These are phyloP conservation scores for Taiozyma sp. DNA, from an alignment of 1,139 yeast genomes.

Conservation along the genomic window DNA sequence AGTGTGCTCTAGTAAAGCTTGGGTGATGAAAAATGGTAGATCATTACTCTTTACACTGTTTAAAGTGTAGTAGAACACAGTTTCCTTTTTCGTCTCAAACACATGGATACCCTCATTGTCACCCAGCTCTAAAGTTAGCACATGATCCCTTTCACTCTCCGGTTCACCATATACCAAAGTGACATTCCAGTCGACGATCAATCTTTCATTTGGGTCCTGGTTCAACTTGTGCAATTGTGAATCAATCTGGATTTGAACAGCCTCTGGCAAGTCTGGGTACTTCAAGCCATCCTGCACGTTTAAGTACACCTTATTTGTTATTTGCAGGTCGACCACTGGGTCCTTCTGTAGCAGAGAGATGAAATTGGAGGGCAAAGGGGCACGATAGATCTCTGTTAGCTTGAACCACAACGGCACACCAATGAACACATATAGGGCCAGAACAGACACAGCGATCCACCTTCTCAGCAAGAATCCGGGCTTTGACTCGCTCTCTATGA, in stretches of 20 bases:
- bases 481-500: slow-evolving; percentile 17
- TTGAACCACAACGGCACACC: slow-evolving; percentile 74
- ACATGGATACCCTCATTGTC: slow-evolving; percentile 29
- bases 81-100: slow-evolving; percentile 30
- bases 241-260: slow-evolving; percentile 38
- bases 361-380: slow-evolving; percentile 58
- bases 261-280: slow-evolving; percentile 42
- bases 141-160: slow-evolving; percentile 23
- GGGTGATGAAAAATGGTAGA: slow-evolving; percentile 57
- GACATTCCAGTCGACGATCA: slow-evolving; percentile 25
- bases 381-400: slow-evolving; percentile 73
- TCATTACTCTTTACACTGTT: slow-evolving; percentile 49
- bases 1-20: slow-evolving; percentile 50
- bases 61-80: slow-evolving; percentile 43
- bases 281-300: slow-evolving; percentile 28
- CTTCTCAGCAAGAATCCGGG: slow-evolving; percentile 18
- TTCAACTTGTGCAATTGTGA: slow-evolving; percentile 22
- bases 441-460: slow-evolving; percentile 22
- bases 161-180: slow-evolving; percentile 18
- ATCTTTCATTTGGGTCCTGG: slow-evolving; percentile 23
- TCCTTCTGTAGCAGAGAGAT: slow-evolving; percentile 40
- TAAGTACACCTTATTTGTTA: slow-evolving; percentile 56
- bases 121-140: slow-evolving; percentile 26
- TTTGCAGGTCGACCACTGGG: slow-evolving; percentile 33
- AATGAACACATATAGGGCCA: slow-evolving; percentile 40